A percentile compares a stretch with the other conserved stretches of the same genome.
Evolutionary conservation across 768 basidiomycete genomes (phyloP).

Genomic region (Lactifluus volemus): DNA sequence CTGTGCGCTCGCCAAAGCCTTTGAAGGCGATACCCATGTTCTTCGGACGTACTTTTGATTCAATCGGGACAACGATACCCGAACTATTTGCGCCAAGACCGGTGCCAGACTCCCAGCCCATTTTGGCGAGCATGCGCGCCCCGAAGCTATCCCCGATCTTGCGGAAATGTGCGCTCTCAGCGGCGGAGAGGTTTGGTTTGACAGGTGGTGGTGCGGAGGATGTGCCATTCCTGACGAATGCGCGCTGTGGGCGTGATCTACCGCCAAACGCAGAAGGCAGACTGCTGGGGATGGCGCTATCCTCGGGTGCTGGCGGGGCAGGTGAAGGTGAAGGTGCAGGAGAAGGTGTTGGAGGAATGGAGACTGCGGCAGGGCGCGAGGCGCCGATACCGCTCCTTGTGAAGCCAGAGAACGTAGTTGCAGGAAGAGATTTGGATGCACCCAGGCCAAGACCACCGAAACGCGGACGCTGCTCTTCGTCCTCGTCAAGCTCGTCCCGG

Average conservation of each 20-base stretch:
- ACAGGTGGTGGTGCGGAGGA: slow-evolving; percentile 35
- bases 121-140: slow-evolving; percentile 85
- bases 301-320: slow-evolving; percentile 30
- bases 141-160: slow-evolving; percentile 74
- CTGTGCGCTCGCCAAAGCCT: slow-evolving; percentile 84
- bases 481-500: slow-evolving; percentile 40
- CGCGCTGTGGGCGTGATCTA: slow-evolving; percentile 32
- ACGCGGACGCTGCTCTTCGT: slow-evolving; percentile 34
- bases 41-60: slow-evolving; percentile 76
- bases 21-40: slow-evolving; percentile 82
- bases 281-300: slow-evolving; percentile 27
- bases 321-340: slow-evolving; percentile 34
- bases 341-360: slow-evolving; percentile 28
- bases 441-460: slow-evolving; percentile 40
- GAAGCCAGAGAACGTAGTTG: slow-evolving; percentile 27
- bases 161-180: slow-evolving; percentile 75
- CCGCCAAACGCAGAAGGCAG: slow-evolving; percentile 34
- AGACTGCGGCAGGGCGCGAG: slow-evolving; percentile 22
- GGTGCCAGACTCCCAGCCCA: slow-evolving; percentile 85
- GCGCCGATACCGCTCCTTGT: slow-evolving; percentile 39
- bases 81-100: slow-evolving; percentile 70
- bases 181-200: slow-evolving; percentile 44
- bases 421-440: slow-evolving; percentile 21
- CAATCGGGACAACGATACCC: slow-evolving; percentile 84
- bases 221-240: slow-evolving; percentile 48